phyloP scores from a whole-genome alignment of 805 yeast genomes.

The Komagataella populi region DNA sequence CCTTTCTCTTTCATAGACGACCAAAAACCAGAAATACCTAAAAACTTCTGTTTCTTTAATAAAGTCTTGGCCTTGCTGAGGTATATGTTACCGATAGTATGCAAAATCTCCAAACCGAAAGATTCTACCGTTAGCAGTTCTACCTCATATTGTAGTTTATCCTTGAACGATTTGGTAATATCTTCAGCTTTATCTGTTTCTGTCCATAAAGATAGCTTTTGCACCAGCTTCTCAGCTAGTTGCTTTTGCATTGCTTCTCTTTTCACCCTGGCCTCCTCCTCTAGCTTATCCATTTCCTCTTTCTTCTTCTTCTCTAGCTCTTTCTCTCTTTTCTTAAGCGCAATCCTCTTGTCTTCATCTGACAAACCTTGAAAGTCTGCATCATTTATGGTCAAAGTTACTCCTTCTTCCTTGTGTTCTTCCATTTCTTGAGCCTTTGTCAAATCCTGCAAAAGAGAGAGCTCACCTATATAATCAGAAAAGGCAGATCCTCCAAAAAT shows the following conservation, averaged over 20 bases:
- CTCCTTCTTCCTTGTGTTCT: constrained; percentile 25
- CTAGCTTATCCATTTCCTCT: constrained; percentile 50
- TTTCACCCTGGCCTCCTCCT: constrained; percentile 60
- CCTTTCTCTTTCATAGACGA: constrained; percentile 79
- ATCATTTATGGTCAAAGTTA: constrained; percentile 1
- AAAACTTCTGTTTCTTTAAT: constrained; percentile 61
- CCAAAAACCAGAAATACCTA: constrained; percentile 79
- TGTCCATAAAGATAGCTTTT: constrained; percentile 28
- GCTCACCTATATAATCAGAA: constrained; percentile 76
- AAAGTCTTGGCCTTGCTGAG: constrained; percentile 61
- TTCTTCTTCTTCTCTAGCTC: constrained; percentile 22
- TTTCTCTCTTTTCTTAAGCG: constrained; percentile 15
- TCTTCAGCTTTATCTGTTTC: constrained; percentile 54
- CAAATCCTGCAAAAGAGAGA: constrained; percentile 65
- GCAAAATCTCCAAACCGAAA: constrained; percentile 82
- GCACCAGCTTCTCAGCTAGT: constrained; percentile 32
- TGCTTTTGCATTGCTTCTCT: constrained; percentile 39
- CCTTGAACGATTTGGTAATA: constrained; percentile 41
- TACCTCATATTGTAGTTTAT: constrained; percentile 44
- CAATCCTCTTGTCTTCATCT: constrained; percentile 14
- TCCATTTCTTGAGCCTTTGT: constrained; percentile 23
- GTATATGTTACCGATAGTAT: constrained; percentile 73
- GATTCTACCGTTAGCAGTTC: constrained; percentile 87
- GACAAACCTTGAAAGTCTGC: constrained; percentile 14
- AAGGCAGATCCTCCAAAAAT: constrained; percentile 89